phyloP scores from a whole-genome alignment of 2,329 filamentous ascomycete species.

The Atkinsonella texensis region DNA sequence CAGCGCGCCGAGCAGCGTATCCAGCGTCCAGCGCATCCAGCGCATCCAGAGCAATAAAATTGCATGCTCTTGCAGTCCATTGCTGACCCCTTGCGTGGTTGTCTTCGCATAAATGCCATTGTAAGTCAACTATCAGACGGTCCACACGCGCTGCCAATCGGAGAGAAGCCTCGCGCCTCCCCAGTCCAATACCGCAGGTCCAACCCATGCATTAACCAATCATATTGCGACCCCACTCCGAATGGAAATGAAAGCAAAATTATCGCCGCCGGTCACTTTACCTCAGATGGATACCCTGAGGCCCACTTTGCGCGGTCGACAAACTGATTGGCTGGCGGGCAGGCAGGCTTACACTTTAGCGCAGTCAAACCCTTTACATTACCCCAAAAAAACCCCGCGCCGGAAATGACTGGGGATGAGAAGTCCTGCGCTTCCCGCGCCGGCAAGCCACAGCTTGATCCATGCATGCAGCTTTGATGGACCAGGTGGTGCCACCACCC shows the following conservation, averaged over 20 bases:
- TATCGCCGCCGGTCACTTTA: background rate
- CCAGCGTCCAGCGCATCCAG: no score
- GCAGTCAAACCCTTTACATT: background rate
- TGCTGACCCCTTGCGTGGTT: background rate
- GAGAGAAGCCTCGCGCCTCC: background rate
- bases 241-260: slow-evolving; percentile 6
- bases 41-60: background rate
- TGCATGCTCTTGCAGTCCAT: background rate
- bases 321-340: no score
- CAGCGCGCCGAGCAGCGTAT: no score
- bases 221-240: slow-evolving; percentile 1
- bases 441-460: background rate
- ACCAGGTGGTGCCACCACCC: no score
- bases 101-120: background rate
- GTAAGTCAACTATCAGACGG: background rate
- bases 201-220: slow-evolving; percentile 7
- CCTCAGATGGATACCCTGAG: no score
- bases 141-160: slow-evolving; percentile 1
- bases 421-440: background rate
- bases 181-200: slow-evolving; percentile 6
- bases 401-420: background rate
- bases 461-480: no score
- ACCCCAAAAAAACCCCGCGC: background rate
- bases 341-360: no score
- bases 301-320: no score